A percentile compares a stretch with the other conserved stretches of the same genome.
Conservation (phyloP, 2,329 filamentous ascomycete species). For the Ophiosphaerella herpotricha region DNA sequence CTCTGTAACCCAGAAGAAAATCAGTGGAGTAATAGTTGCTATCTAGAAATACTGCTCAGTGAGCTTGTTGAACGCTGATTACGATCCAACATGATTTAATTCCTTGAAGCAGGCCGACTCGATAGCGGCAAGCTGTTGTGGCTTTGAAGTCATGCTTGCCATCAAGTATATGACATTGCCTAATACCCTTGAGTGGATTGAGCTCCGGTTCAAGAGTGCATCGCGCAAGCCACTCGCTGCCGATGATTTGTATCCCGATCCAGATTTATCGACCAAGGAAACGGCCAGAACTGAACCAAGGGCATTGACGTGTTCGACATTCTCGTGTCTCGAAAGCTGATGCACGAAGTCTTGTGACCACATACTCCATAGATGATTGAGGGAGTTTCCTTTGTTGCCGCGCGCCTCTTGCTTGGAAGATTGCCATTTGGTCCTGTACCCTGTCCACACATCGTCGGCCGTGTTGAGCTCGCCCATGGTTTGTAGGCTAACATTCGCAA, state of each 20-base stretch:
- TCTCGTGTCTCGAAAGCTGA: constrained; percentile 59
- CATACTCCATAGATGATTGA: constrained; percentile 63
- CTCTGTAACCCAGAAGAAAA: too few species aligned
- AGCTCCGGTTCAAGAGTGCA: constrained; percentile 48
- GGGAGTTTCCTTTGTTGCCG: background rate
- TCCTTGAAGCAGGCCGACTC: too few species aligned
- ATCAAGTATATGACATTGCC: constrained; percentile 67
- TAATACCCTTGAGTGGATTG: constrained; percentile 62
- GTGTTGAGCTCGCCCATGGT: constrained; percentile 51
- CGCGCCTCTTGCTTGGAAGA: background rate
- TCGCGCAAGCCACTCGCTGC: constrained; percentile 60
- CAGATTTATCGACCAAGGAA: constrained; percentile 55
- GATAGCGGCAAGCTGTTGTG: background rate
- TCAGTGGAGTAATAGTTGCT: too few species aligned
- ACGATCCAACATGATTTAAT: too few species aligned
- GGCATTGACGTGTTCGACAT: constrained; percentile 70
- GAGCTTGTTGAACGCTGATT: too few species aligned
- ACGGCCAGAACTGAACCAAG: constrained; percentile 77
- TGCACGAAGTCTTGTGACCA: constrained; percentile 68
- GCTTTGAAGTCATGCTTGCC: constrained; percentile 52
- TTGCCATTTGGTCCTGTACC: constrained; percentile 5
- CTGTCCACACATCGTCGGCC: background rate
- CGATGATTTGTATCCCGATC: constrained; percentile 60
- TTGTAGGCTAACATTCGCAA: constrained; percentile 69
- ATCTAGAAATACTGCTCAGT: too few species aligned